A percentile compares a stretch with the other conserved stretches of the same genome.
Evolutionary conservation across 1,284 basidiomycete genomes (phyloP).

Genomic region (Puccinia novopanici): DNA sequence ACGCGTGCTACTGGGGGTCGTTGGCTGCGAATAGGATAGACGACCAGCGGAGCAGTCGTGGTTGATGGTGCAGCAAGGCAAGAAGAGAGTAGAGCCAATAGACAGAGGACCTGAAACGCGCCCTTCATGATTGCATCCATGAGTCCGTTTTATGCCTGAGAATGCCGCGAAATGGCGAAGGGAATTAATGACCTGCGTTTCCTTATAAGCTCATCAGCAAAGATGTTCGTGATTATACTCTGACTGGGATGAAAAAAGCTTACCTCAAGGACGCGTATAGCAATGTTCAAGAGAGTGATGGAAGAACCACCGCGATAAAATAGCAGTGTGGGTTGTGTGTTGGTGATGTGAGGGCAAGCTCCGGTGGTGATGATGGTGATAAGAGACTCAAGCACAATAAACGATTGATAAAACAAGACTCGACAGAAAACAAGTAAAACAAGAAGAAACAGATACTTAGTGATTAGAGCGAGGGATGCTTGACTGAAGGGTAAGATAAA

Average conservation of each 20-base stretch:
- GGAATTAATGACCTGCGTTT: neutral
- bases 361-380: constrained; percentile 7
- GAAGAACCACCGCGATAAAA: neutral
- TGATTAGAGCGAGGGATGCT: too few relatives aligned
- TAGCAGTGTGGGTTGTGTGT: neutral
- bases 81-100: constrained; percentile 4
- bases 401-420: constrained; percentile 12
- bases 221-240: too few relatives aligned
- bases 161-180: neutral
- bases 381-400: constrained; percentile 1
- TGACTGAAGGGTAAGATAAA: too few relatives aligned
- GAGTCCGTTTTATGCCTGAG: too few relatives aligned
- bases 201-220: neutral
- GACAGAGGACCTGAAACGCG: neutral
- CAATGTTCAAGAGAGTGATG: constrained; percentile 7
- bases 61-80: constrained; percentile 19
- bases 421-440: constrained; percentile 7
- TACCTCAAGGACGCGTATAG: constrained; percentile 5
- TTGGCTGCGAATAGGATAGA: constrained; percentile 53
- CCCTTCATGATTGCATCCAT: constrained; percentile 3
- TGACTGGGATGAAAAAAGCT: too few relatives aligned
- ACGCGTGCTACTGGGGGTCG: constrained; percentile 56
- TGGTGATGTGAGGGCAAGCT: neutral
- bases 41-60: constrained; percentile 46
- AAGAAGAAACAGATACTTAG: constrained; percentile 32